phyloP scores from a whole-genome alignment of 1,284 basidiomycete genomes.

The Butyriboletus appendiculatus region DNA sequence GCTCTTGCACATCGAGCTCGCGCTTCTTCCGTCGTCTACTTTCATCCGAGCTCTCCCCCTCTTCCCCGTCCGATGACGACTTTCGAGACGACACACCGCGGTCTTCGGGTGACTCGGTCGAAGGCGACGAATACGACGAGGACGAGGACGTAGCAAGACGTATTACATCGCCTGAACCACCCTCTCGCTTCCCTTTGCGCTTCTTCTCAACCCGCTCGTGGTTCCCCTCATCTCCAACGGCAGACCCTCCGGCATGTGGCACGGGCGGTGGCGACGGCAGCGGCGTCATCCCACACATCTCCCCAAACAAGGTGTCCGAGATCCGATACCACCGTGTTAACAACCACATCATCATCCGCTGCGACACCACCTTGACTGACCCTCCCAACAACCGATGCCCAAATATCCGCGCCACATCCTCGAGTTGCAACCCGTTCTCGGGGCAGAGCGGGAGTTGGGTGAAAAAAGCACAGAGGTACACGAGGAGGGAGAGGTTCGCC shows the following conservation, averaged over 20 bases:
- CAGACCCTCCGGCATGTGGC: background rate
- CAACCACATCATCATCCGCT: slow-evolving; percentile 35
- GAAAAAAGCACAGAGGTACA: slow-evolving; percentile 67
- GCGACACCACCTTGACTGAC: slow-evolving; percentile 24
- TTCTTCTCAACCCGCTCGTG: slow-evolving; percentile 18
- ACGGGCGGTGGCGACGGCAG: slow-evolving; percentile 9
- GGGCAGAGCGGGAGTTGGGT: slow-evolving; percentile 35
- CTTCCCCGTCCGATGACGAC: slow-evolving; percentile 20
- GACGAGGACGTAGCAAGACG: slow-evolving; percentile 14
- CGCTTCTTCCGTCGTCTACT: slow-evolving; percentile 25
- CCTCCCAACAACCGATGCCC: slow-evolving; percentile 30
- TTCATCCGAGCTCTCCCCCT: slow-evolving; percentile 5
- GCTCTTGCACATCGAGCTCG: slow-evolving; percentile 11
- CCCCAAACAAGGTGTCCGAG: slow-evolving; percentile 28
- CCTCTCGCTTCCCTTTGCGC: slow-evolving; percentile 16
- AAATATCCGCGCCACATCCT: slow-evolving; percentile 36
- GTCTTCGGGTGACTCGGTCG: slow-evolving; percentile 13
- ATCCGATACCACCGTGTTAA: slow-evolving; percentile 29
- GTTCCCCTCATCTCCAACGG: background rate
- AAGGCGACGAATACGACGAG: slow-evolving; percentile 12
- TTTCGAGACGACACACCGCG: slow-evolving; percentile 1
- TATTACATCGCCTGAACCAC: background rate
- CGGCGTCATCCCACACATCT: slow-evolving; percentile 28
- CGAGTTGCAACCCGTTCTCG: slow-evolving; percentile 32
- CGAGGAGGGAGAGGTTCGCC: slow-evolving; percentile 54